Evolutionary conservation across 2,329 filamentous ascomycete genomes (phyloP).

Genomic region (Trichoderma asperellum): DNA sequence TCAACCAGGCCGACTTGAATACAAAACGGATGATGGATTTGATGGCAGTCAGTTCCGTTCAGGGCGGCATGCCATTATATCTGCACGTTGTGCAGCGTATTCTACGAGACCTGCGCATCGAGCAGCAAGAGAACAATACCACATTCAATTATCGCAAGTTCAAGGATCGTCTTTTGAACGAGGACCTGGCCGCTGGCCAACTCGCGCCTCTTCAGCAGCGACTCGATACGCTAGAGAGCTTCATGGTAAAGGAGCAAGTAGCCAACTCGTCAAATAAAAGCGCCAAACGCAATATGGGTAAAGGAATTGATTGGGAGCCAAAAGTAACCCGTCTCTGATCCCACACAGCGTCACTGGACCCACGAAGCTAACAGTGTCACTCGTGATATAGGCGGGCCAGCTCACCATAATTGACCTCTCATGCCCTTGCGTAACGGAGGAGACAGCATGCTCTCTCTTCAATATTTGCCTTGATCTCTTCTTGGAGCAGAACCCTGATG

Average conservation of each 20-base stretch:
- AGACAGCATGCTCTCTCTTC: conserved; percentile 72
- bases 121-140: conserved; percentile 43
- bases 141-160: conserved; percentile 58
- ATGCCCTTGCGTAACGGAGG: conserved; percentile 69
- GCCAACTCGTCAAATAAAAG: background rate
- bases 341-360: background rate
- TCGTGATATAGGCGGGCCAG: conserved; percentile 35
- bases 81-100: conserved; percentile 59
- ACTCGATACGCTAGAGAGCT: conserved; percentile 56
- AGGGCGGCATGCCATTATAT: conserved; percentile 57
- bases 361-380: background rate
- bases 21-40: conserved; percentile 62
- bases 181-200: conserved; percentile 55
- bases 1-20: conserved; percentile 58
- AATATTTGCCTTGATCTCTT: conserved; percentile 71
- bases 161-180: conserved; percentile 37
- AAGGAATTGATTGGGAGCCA: conserved; percentile 32
- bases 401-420: conserved; percentile 66
- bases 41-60: conserved; percentile 55
- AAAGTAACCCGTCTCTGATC: background rate
- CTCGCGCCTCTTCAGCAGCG: conserved; percentile 52
- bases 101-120: conserved; percentile 57
- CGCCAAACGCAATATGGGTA: background rate
- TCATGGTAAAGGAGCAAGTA: conserved; percentile 33
- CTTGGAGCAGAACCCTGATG: conserved; percentile 52